phyloP scores from a whole-genome alignment of 2,329 filamentous ascomycete genomes.

The Pyricularia sp. region DNA sequence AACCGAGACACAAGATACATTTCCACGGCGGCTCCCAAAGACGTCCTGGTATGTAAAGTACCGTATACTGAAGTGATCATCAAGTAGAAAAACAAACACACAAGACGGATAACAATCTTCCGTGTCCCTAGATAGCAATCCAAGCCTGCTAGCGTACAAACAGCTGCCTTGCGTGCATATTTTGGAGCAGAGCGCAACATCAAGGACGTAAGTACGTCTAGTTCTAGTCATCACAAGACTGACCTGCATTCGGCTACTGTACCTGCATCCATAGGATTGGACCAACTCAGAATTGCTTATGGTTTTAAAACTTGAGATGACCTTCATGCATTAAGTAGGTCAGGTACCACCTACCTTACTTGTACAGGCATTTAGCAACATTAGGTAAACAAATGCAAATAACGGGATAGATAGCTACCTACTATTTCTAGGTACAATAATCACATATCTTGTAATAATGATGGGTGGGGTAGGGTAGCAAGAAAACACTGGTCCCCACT shows the following conservation, averaged over 20 bases:
- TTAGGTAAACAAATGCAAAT: not conserved
- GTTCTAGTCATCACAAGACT: not conserved
- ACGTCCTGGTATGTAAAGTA: not conserved
- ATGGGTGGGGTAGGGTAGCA: not conserved
- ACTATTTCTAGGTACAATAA: no score
- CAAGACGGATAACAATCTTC: not conserved
- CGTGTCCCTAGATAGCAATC: not conserved
- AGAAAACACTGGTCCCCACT: not conserved
- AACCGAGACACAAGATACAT: not conserved
- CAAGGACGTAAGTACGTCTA: not conserved
- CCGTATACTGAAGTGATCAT: not conserved
- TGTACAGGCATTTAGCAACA: no score
- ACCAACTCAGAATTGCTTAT: not conserved
- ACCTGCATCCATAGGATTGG: not conserved
- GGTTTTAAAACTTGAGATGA: not conserved
- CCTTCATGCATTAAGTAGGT: no score
- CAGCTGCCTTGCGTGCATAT: not conserved
- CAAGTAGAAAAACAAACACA: not conserved
- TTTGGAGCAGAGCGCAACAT: not conserved
- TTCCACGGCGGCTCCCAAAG: not conserved
- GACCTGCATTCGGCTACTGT: not conserved
- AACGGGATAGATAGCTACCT: no score
- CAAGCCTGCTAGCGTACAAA: not conserved
- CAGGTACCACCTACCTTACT: no score
- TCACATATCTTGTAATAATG: not conserved